These are phyloP conservation scores for Cladosporium sp. DNA, from an alignment of 2,329 filamentous ascomycete genomes.

Conservation along the genomic window DNA sequence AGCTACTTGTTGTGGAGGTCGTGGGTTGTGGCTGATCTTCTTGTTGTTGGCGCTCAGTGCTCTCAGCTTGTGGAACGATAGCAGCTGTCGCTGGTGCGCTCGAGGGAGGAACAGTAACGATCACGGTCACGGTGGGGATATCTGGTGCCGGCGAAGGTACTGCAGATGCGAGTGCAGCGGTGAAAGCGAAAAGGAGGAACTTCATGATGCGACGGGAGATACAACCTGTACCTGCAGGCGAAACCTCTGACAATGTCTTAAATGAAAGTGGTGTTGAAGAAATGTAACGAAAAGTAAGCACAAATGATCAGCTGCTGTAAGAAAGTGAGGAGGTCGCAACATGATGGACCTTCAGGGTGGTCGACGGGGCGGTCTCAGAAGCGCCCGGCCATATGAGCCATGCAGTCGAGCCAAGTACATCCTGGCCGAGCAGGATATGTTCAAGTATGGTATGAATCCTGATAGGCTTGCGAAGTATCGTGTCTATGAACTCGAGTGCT, in stretches of 20 bases:
- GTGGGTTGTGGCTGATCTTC: not conserved
- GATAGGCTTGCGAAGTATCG: not conserved
- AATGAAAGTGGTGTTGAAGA: not conserved
- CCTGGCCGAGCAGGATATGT: not conserved
- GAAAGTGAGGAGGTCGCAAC: not conserved
- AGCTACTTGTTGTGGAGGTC: not conserved
- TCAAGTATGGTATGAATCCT: too few species aligned
- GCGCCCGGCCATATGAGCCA: not conserved
- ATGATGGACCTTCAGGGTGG: not conserved
- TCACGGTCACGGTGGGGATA: not conserved
- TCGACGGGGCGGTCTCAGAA: not conserved
- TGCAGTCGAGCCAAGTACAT: not conserved
- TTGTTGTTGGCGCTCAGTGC: not conserved
- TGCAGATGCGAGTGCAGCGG: not conserved
- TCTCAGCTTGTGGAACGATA: not conserved
- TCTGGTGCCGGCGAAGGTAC: not conserved
- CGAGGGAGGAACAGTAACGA: constrained; percentile 1
- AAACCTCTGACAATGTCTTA: too few species aligned
- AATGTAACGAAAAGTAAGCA: not conserved
- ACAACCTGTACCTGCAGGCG: too few species aligned
- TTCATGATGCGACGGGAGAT: not conserved
- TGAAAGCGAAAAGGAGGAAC: not conserved
- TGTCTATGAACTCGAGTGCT: not conserved
- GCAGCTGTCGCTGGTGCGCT: not conserved
- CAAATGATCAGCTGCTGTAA: not conserved